These are phyloP conservation scores for Chlorophyllum brunneum DNA, from an alignment of 768 basidiomycete species.

Conservation along the genomic window DNA sequence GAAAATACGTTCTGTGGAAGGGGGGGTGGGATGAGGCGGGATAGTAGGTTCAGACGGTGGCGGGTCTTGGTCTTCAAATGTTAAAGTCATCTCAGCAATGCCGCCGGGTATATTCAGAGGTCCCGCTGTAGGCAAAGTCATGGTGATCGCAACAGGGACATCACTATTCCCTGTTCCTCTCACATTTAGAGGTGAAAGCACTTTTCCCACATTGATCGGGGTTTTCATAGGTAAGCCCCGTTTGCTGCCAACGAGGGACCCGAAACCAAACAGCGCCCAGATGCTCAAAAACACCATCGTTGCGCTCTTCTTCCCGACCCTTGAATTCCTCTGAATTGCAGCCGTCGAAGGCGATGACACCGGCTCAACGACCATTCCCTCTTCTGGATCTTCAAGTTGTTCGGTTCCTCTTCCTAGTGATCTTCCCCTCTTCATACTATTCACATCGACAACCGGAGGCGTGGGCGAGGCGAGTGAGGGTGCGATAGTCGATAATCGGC, in stretches of 20 bases:
- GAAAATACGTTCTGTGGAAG: conserved; percentile 56
- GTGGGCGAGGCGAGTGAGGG: conserved; percentile 19
- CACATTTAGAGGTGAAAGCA: conserved; percentile 30
- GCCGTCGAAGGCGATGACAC: conserved; percentile 11
- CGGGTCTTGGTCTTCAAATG: conserved; percentile 4
- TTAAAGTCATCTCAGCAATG: not conserved
- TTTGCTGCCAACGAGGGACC: conserved; percentile 37
- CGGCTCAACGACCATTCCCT: conserved; percentile 3
- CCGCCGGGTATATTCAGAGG: not conserved
- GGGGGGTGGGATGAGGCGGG: conserved; percentile 21
- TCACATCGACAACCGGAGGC: not conserved
- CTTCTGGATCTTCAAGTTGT: conserved; percentile 19
- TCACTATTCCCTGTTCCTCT: not conserved
- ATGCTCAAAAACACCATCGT: conserved; percentile 80
- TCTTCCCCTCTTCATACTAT: conserved; percentile 32
- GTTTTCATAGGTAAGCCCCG: conserved; percentile 23
- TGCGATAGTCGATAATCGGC: conserved; percentile 31
- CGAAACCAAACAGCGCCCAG: conserved; percentile 71
- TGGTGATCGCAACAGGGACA: not conserved
- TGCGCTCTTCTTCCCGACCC: conserved; percentile 65
- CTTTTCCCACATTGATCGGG: conserved; percentile 40
- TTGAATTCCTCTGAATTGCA: conserved; percentile 41
- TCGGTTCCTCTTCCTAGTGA: conserved; percentile 36
- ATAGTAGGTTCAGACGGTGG: conserved; percentile 3
- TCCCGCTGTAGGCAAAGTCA: not conserved